Conservation (phyloP, 139 green algal genomes). For the Dunaliella primolecta region DNA sequence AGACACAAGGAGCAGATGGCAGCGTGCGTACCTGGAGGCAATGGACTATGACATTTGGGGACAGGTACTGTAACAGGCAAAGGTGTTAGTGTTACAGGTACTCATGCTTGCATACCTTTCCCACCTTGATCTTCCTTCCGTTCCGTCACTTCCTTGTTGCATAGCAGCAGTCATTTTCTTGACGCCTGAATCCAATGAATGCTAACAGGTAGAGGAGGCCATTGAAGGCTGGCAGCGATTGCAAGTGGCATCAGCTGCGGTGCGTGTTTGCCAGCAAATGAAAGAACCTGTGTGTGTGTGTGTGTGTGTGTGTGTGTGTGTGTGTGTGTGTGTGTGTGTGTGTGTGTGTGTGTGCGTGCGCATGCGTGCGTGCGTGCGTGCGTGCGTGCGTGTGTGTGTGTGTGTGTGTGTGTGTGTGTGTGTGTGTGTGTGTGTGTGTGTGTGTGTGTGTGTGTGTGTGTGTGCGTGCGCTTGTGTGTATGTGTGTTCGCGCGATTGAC, state of each 20-base stretch:
- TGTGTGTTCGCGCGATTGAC: too few species aligned
- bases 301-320: not conserved
- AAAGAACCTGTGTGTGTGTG: not conserved
- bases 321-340: not conserved
- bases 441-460: not conserved
- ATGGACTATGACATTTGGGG: conserved; percentile 57
- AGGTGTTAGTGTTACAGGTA: not conserved
- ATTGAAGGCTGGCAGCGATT: conserved; percentile 46
- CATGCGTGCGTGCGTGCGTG: not conserved
- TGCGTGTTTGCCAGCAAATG: too few species aligned
- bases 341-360: not conserved
- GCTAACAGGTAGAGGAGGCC: conserved; percentile 50
- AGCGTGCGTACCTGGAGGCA: conserved; percentile 45
- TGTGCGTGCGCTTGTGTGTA: too few species aligned
- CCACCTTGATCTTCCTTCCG: too few species aligned
- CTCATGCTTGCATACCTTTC: not conserved
- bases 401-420: not conserved
- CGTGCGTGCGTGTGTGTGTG: not conserved
- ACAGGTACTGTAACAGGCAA: conserved; percentile 28
- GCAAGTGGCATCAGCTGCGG: conserved; percentile 50
- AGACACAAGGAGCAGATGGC: conserved; percentile 41
- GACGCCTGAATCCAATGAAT: too few species aligned
- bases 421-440: not conserved
- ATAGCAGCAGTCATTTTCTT: too few species aligned
- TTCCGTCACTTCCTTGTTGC: too few species aligned